These are phyloP conservation scores for Salvia miltiorrhiza DNA, from an alignment of 257 asterid species.

Conservation along the genomic window DNA sequence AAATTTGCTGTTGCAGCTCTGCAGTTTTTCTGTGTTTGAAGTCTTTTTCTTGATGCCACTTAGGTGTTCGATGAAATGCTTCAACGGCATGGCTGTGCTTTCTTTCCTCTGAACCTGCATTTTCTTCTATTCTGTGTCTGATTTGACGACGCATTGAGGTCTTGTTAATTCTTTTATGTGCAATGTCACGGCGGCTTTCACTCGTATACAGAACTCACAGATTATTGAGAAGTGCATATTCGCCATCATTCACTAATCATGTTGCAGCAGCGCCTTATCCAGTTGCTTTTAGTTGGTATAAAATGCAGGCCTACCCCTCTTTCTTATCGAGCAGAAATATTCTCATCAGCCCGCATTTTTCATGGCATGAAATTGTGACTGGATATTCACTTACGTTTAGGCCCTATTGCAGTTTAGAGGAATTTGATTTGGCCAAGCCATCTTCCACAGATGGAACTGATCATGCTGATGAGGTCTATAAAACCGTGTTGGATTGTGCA, in stretches of 20 bases:
- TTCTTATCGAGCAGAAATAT: not conserved
- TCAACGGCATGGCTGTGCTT: slow-evolving; percentile 6
- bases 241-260: slow-evolving; percentile 3
- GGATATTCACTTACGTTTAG: slow-evolving; percentile 9
- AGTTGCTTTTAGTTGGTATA: slow-evolving; percentile 8
- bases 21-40: too few relatives aligned
- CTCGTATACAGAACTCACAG: slow-evolving; percentile 17
- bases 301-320: not conserved
- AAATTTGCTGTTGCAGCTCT: not conserved
- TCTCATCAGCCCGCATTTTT: not conserved
- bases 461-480: slow-evolving; percentile 46
- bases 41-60: slow-evolving; percentile 2
- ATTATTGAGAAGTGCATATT: slow-evolving; percentile 13
- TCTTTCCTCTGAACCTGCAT: not conserved
- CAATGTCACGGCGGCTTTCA: slow-evolving; percentile 32
- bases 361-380: too few relatives aligned
- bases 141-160: not conserved
- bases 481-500: slow-evolving; percentile 55
- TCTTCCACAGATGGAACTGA: slow-evolving; percentile 21
- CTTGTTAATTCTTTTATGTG: not conserved
- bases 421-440: slow-evolving; percentile 25
- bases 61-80: slow-evolving; percentile 59
- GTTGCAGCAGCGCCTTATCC: slow-evolving; percentile 4
- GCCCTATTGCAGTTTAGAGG: slow-evolving; percentile 39
- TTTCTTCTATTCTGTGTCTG: not conserved